These are phyloP conservation scores for Neurospora sp. DNA, from an alignment of 495 filamentous ascomycete species.

Conservation along the genomic window DNA sequence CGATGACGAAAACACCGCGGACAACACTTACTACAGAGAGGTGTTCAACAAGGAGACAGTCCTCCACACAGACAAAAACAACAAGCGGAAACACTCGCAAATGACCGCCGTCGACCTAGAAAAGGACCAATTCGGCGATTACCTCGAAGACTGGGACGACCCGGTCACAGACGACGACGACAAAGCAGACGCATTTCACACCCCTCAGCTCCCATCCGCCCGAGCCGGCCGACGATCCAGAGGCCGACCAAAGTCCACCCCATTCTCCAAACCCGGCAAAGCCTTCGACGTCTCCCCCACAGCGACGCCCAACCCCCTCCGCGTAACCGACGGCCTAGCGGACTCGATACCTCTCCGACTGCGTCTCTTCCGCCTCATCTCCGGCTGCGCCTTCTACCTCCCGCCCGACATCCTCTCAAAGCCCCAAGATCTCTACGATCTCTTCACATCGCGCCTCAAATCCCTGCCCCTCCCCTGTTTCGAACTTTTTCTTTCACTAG, in stretches of 20 bases:
- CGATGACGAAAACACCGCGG: conserved; percentile 24
- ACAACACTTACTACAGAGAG: conserved; percentile 33
- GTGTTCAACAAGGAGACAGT: conserved; percentile 40
- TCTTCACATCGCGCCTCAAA: conserved; percentile 54
- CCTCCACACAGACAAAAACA: conserved; percentile 17
- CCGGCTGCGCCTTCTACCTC: conserved; percentile 16
- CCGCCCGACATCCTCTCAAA: conserved; percentile 26
- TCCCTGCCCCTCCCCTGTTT: conserved; percentile 62
- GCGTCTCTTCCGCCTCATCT: conserved; percentile 43
- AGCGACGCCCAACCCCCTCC: neutral
- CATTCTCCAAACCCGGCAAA: neutral
- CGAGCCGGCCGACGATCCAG: neutral
- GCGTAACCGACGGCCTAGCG: conserved; percentile 35
- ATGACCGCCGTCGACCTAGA: conserved; percentile 32
- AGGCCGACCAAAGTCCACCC: neutral
- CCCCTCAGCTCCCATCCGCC: neutral
- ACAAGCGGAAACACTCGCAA: conserved; percentile 44
- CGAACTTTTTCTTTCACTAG: conserved; percentile 46
- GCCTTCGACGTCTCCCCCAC: neutral
- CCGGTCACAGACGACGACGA: neutral
- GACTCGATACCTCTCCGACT: conserved; percentile 53
- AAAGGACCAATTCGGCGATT: conserved; percentile 34
- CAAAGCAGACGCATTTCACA: neutral
- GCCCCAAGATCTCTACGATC: conserved; percentile 57
- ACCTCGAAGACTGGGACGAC: conserved; percentile 29